Base-by-base conservation (phyloP, 1,284 basidiomycete genomes). In the Ganoderma sinense region DNA sequence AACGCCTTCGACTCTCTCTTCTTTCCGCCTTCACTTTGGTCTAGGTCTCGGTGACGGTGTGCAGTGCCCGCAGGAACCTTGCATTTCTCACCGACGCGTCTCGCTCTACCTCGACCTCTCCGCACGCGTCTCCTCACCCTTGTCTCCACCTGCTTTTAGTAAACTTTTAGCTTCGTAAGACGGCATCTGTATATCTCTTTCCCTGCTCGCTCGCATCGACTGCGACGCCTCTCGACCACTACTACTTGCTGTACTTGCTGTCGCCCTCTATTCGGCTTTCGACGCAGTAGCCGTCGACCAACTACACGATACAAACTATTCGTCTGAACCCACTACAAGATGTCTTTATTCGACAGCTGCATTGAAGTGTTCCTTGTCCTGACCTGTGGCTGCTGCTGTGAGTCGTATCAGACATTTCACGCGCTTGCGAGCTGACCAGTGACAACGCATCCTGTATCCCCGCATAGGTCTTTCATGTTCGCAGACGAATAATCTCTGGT, bases 381-480 rank as follows among this genome's bases (percentile, higher is more conserved):
- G 68, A 62, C 33, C 2, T 66, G 48, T 69, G 63, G 61, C 40
- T 73, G 72, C 62, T 71, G 48, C 66, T 68, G 72, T 73, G 58
- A 67, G 72, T 67, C 33, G 31, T 14, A 39, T 16, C 11, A 26
- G 29, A 20, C 6, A 45, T 23, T 11, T 20, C 26, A 18, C n/a
- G 36, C n/a, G 33, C 14, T 23, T n/a, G 23, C 5, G 7, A 62
- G n/a, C 4, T 20, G n/a, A 31, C 53, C 5, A 45, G 2, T 29
- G n/a, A 31, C 59, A 13, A 45, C 55, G 20, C 60, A 33, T 16
- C 5, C 33, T 56, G 23, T 36, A 11, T 29, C 33, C 23, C 23
- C 45, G 31, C 33, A 6, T 59, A 73, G 72, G 61, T 45, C 33
- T 69, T 43, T 56, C 62, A 4, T 68, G 67, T 58, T 61, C 68